A percentile compares a stretch with the other conserved stretches of the same genome.
Evolutionary conservation across 345 rosid species (phyloP).

Genomic region (Leavenworthia alabamica): DNA sequence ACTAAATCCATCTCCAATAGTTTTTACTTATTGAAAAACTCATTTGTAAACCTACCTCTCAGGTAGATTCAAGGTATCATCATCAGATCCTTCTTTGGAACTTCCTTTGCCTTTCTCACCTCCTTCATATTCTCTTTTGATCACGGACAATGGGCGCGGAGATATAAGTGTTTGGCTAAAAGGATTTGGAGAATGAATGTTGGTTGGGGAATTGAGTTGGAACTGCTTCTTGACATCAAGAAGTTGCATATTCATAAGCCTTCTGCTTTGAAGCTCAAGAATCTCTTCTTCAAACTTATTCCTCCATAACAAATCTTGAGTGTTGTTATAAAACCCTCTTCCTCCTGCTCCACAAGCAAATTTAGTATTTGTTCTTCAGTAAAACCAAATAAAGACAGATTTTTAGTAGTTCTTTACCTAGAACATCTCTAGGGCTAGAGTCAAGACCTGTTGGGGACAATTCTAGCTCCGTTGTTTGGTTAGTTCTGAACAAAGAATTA

Average conservation of each 20-base stretch:
- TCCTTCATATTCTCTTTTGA: constrained; percentile 7
- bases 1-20: not conserved
- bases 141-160: constrained; percentile 34
- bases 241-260: constrained; percentile 74
- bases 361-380: not conserved
- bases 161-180: constrained; percentile 50
- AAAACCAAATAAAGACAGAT: constrained; percentile 11
- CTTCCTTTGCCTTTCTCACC: constrained; percentile 28
- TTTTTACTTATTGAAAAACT: not conserved
- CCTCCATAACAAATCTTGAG: constrained; percentile 57
- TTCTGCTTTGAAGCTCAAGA: constrained; percentile 71
- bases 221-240: constrained; percentile 73
- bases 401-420: constrained; percentile 30
- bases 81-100: constrained; percentile 36
- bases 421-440: constrained; percentile 53
- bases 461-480: constrained; percentile 23
- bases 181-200: constrained; percentile 35
- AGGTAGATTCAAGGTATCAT: constrained; percentile 26
- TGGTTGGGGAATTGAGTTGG: constrained; percentile 50
- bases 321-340: constrained; percentile 43
- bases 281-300: constrained; percentile 55
- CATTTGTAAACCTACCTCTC: constrained; percentile 21
- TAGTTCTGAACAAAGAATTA: constrained; percentile 16
- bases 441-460: constrained; percentile 70
- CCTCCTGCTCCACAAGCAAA: constrained; percentile 41